Percentiles rank a stretch among this genome's conserved stretches.
phyloP scores from a whole-genome alignment of 495 filamentous ascomycete species.

The Talaromyces ruber region DNA sequence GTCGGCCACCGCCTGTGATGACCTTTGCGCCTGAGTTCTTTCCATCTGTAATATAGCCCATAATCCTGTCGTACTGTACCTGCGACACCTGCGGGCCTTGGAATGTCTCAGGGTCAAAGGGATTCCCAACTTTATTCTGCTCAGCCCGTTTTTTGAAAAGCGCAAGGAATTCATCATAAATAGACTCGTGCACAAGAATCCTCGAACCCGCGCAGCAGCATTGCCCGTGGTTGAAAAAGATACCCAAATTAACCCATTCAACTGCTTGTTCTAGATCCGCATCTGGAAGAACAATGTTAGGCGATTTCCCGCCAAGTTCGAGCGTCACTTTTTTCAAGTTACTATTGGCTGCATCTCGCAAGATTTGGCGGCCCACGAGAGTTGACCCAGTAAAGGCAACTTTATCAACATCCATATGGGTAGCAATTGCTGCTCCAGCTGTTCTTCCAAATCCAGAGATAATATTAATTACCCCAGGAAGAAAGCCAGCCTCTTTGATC shows the following conservation, averaged over 20 bases:
- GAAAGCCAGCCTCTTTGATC: constrained; percentile 92
- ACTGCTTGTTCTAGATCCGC: constrained; percentile 94
- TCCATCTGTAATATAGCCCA: constrained; percentile 78
- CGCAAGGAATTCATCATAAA: constrained; percentile 75
- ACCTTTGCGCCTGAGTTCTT: constrained; percentile 70
- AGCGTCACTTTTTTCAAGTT: constrained; percentile 99
- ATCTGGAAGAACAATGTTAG: constrained; percentile 95
- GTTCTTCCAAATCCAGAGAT: constrained; percentile 85
- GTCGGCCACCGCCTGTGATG: constrained; percentile 67
- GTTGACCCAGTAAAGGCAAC: constrained; percentile 97
- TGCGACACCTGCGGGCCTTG: constrained; percentile 88
- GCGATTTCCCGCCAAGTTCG: constrained; percentile 95
- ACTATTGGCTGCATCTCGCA: constrained; percentile 88
- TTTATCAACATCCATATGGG: constrained; percentile 98
- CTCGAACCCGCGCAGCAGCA: constrained; percentile 96
- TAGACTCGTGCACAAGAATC: constrained; percentile 87
- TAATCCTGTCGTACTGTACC: constrained; percentile 78
- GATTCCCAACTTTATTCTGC: constrained; percentile 73
- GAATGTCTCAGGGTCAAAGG: constrained; percentile 72
- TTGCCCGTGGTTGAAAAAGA: constrained; percentile 98
- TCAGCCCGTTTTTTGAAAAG: constrained; percentile 66
- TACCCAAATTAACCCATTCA: constrained; percentile 98
- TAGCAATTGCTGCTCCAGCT: constrained; percentile 83
- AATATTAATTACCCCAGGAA: constrained; percentile 89
- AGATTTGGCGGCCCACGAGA: constrained; percentile 78